A percentile compares a stretch with the other conserved stretches of the same genome.
These are phyloP conservation scores for Aureobasidium sp. DNA, from an alignment of 2,329 filamentous ascomycete species.

Conservation along the genomic window DNA sequence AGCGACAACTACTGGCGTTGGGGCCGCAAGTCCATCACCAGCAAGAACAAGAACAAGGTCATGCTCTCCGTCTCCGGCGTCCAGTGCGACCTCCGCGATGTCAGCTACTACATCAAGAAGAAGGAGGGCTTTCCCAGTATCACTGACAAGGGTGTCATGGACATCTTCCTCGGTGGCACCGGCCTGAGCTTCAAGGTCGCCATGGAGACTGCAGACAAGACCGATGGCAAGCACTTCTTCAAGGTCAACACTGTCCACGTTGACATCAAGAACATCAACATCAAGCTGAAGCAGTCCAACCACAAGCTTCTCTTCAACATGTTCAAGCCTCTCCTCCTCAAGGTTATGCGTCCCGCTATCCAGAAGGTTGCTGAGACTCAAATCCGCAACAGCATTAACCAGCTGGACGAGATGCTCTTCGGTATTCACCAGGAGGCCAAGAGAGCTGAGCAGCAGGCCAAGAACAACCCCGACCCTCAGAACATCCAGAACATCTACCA, in stretches of 20 bases:
- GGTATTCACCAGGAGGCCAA: slow-evolving; percentile 77
- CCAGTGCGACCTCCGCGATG: slow-evolving; percentile 81
- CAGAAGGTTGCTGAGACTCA: slow-evolving; percentile 84
- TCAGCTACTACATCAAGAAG: slow-evolving; percentile 90
- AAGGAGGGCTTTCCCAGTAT: slow-evolving; percentile 88
- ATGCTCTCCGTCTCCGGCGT: slow-evolving; percentile 82
- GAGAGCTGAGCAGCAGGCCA: slow-evolving; percentile 56
- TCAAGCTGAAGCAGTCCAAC: slow-evolving; percentile 90
- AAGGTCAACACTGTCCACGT: slow-evolving; percentile 87
- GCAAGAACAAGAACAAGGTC: slow-evolving; percentile 72
- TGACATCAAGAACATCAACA: slow-evolving; percentile 68
- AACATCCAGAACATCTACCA: slow-evolving; percentile 75
- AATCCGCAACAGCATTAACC: slow-evolving; percentile 71
- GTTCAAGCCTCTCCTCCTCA: slow-evolving; percentile 80
- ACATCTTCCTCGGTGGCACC: slow-evolving; percentile 76
- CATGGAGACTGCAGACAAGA: slow-evolving; percentile 68
- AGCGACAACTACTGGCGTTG: slow-evolving; percentile 93
- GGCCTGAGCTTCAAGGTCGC: slow-evolving; percentile 90
- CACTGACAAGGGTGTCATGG: slow-evolving; percentile 78
- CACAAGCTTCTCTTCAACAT: slow-evolving; percentile 84
- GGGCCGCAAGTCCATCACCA: slow-evolving; percentile 80
- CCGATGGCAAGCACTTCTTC: slow-evolving; percentile 76
- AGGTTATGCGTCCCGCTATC: slow-evolving; percentile 71
- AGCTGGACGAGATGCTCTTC: slow-evolving; percentile 64
- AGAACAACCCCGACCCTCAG: slow-evolving; percentile 56